phyloP scores from a whole-genome alignment of 176 grass and related monocot species.

The Thalia dealbata region DNA sequence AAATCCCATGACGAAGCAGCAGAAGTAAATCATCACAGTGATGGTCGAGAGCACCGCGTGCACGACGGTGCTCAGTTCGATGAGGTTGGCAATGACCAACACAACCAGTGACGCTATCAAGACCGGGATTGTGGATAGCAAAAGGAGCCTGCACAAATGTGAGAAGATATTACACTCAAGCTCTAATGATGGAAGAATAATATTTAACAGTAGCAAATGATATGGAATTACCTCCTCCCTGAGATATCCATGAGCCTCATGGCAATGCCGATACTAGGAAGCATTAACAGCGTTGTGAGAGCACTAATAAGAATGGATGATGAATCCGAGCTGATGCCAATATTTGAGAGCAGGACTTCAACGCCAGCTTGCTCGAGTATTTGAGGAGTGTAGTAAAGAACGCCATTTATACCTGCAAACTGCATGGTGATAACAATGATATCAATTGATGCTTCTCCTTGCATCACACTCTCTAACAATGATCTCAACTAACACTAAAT shows the following conservation, averaged over 20 bases:
- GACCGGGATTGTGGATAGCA: slow-evolving; percentile 69
- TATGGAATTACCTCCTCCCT: slow-evolving; percentile 54
- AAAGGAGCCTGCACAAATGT: slow-evolving; percentile 49
- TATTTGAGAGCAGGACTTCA: slow-evolving; percentile 63
- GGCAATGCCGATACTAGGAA: slow-evolving; percentile 80
- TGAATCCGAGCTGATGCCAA: slow-evolving; percentile 70
- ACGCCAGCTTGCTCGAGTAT: slow-evolving; percentile 90
- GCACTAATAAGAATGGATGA: slow-evolving; percentile 78
- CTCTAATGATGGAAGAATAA: not conserved
- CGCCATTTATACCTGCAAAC: slow-evolving; percentile 93
- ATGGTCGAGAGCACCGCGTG: slow-evolving; percentile 63
- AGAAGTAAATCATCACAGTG: slow-evolving; percentile 78
- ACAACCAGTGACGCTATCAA: slow-evolving; percentile 64
- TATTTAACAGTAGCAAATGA: not conserved
- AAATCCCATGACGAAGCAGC: slow-evolving; percentile 84
- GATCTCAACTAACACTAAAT: no score
- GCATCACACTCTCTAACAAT: no score
- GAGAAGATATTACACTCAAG: not conserved
- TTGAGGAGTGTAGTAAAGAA: slow-evolving; percentile 90
- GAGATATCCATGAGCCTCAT: slow-evolving; percentile 96
- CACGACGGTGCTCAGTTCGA: slow-evolving; percentile 40
- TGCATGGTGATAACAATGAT: not conserved
- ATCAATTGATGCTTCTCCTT: no score
- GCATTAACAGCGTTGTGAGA: slow-evolving; percentile 82
- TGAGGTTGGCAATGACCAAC: slow-evolving; percentile 59